Percentiles rank a stretch among this genome's conserved stretches.
Evolutionary conservation across 2,329 filamentous ascomycete genomes (phyloP).

Genomic region (Lomentospora prolificans): DNA sequence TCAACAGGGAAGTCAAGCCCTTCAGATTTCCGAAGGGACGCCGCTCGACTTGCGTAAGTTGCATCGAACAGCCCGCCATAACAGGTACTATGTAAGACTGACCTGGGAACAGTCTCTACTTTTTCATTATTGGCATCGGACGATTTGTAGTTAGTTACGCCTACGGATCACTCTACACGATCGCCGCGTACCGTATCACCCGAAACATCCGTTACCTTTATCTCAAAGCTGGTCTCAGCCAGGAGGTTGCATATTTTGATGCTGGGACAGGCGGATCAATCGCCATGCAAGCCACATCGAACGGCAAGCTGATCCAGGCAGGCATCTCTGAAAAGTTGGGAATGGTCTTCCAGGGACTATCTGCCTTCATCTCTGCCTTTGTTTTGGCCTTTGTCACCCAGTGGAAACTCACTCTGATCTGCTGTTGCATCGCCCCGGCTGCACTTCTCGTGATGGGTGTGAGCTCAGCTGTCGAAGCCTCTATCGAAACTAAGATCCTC

Average conservation of each 20-base stretch:
- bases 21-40: conserved; percentile 36
- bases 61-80: conserved; percentile 12
- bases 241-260: conserved; percentile 49
- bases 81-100: neutral
- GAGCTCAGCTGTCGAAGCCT: conserved; percentile 27
- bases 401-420: conserved; percentile 33
- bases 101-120: neutral
- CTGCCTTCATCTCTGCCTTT: conserved; percentile 29
- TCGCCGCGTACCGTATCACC: conserved; percentile 31
- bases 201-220: conserved; percentile 30
- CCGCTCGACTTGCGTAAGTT: conserved; percentile 34
- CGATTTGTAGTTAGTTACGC: too few species aligned
- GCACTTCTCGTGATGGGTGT: conserved; percentile 30
- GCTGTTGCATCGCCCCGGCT: conserved; percentile 34
- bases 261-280: conserved; percentile 29
- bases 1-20: conserved; percentile 32
- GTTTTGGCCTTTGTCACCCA: conserved; percentile 29
- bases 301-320: conserved; percentile 33
- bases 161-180: too few species aligned
- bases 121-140: too few species aligned
- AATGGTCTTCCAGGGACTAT: conserved; percentile 28
- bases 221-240: conserved; percentile 32
- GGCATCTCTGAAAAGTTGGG: conserved; percentile 36
- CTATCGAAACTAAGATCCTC: conserved; percentile 33
- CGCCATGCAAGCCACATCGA: conserved; percentile 36